Evolutionary conservation across 495 filamentous ascomycete species (phyloP).

Genomic region (Penicillium desertorum): DNA sequence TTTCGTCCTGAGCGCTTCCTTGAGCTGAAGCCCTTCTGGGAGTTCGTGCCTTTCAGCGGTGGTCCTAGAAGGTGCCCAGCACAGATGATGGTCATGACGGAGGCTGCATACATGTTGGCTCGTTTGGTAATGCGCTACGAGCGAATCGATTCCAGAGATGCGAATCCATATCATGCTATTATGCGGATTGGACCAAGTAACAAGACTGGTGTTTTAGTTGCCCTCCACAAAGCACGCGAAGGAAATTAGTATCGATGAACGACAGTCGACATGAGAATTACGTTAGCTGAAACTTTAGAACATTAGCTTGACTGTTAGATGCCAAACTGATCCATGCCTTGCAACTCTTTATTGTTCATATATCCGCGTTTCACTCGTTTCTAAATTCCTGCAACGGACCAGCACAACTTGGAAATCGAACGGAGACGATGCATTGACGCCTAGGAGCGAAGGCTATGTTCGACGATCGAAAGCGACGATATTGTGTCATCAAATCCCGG

Average conservation of each 20-base stretch:
- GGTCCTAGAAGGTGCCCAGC: constrained; percentile 3
- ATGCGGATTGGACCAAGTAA: constrained; percentile 8
- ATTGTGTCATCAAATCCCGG: too few relatives aligned
- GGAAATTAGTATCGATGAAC: constrained; percentile 2
- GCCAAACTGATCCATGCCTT: too few relatives aligned
- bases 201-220: constrained; percentile 5
- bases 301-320: neutral
- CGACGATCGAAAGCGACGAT: too few relatives aligned
- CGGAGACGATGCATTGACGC: too few relatives aligned
- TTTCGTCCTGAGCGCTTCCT: neutral
- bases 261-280: neutral
- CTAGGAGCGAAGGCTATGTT: too few relatives aligned
- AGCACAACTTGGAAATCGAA: too few relatives aligned
- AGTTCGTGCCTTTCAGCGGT: constrained; percentile 5
- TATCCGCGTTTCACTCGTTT: too few relatives aligned
- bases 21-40: constrained; percentile 1
- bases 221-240: constrained; percentile 2
- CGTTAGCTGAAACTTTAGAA: neutral
- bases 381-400: too few relatives aligned
- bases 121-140: neutral
- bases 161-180: constrained; percentile 2
- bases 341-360: too few relatives aligned
- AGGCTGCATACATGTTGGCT: neutral
- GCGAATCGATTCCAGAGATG: constrained; percentile 4
- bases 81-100: constrained; percentile 5